Conservation (phyloP, 2,329 filamentous ascomycete species). For the Colletotrichum sansevieriae region DNA sequence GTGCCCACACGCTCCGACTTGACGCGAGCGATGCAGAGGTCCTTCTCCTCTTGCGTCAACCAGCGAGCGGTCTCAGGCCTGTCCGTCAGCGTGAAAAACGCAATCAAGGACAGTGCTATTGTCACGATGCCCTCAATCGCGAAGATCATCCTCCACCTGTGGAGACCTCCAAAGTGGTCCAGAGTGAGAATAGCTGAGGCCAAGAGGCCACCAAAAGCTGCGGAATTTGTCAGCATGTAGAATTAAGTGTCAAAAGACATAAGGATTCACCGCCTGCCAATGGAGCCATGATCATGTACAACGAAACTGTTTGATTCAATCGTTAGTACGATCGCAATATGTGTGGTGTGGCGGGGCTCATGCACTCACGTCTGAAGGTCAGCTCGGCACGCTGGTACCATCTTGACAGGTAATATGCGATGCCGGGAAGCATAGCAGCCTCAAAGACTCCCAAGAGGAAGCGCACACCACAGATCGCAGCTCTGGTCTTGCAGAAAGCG, state of each 20-base stretch:
- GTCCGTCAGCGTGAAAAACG: slow-evolving; percentile 76
- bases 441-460: slow-evolving; percentile 79
- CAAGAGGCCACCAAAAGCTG: slow-evolving; percentile 76
- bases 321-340: too few species aligned
- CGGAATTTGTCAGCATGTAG: too few species aligned
- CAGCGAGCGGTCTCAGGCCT: slow-evolving; percentile 76
- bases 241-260: too few species aligned
- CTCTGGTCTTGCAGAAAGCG: slow-evolving; percentile 71
- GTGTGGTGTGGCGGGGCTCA: too few species aligned
- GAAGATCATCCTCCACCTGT: slow-evolving; percentile 77
- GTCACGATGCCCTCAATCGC: slow-evolving; percentile 76
- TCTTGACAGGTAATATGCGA: slow-evolving; percentile 78
- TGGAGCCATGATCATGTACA: slow-evolving; percentile 79
- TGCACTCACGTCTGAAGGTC: slow-evolving; percentile 63
- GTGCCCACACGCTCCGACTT: slow-evolving; percentile 77
- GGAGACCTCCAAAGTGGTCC: slow-evolving; percentile 67
- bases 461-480: slow-evolving; percentile 69
- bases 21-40: slow-evolving; percentile 74
- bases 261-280: slow-evolving; percentile 63
- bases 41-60: slow-evolving; percentile 75
- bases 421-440: slow-evolving; percentile 80
- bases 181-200: slow-evolving; percentile 74
- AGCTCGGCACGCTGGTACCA: slow-evolving; percentile 81
- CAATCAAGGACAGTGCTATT: slow-evolving; percentile 59
- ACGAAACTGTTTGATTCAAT: slow-evolving; percentile 49